These are phyloP conservation scores for Rubroshorea leprosula DNA, from an alignment of 345 rosid genomes.

Conservation along the genomic window DNA sequence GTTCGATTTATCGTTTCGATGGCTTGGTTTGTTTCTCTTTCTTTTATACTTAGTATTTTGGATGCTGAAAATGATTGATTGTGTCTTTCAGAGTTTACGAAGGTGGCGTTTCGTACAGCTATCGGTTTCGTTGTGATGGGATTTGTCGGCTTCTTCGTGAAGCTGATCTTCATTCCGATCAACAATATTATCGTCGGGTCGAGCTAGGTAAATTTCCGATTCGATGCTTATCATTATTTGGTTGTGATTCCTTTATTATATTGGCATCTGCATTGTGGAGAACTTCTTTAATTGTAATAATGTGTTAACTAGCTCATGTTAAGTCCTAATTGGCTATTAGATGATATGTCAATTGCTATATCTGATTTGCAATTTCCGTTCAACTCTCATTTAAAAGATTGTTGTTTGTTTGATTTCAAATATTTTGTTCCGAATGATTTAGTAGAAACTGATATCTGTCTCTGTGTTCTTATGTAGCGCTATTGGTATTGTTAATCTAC, in stretches of 20 bases:
- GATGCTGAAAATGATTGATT: neutral
- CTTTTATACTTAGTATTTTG: neutral
- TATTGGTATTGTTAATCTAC: no score
- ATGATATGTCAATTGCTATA: no score
- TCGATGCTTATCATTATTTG: neutral
- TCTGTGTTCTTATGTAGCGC: no score
- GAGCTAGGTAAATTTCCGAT: constrained; percentile 30
- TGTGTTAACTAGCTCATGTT: no score
- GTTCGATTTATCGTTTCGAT: neutral
- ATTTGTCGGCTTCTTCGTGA: constrained; percentile 79
- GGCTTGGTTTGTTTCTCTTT: neutral
- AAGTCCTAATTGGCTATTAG: no score
- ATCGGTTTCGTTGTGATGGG: constrained; percentile 90
- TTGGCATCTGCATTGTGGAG: neutral
- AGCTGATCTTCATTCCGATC: constrained; percentile 77
- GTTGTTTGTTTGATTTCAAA: no score
- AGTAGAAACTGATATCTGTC: no score
- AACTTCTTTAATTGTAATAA: neutral
- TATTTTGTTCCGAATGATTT: no score
- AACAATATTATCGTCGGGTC: constrained; percentile 85
- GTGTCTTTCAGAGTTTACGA: constrained; percentile 52
- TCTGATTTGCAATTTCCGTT: no score
- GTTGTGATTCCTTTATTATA: neutral
- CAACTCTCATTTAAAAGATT: no score
- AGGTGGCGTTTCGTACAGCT: constrained; percentile 79